These are phyloP conservation scores for Phaeoacremonium minimum DNA, from an alignment of 2,329 filamentous ascomycete species.

Conservation along the genomic window DNA sequence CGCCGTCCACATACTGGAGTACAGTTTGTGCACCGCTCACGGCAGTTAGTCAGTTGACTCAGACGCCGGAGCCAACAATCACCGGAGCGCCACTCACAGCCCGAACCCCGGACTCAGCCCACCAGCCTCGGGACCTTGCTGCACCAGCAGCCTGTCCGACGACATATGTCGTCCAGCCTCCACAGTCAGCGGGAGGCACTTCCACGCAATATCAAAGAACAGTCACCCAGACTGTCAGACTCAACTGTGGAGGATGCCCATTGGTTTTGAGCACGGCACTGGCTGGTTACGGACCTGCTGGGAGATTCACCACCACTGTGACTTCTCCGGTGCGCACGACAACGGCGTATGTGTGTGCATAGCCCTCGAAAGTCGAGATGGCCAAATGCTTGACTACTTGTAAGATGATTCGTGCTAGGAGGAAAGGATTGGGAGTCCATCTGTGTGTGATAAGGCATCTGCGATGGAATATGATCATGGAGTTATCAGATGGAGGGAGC, in stretches of 20 bases:
- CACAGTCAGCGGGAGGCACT: constrained; percentile 13
- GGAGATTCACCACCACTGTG: constrained; percentile 13
- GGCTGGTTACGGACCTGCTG: constrained; percentile 15
- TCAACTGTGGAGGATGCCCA: constrained; percentile 15
- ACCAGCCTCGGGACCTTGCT: no score
- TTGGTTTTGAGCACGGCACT: constrained; percentile 15
- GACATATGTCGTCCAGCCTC: constrained; percentile 13
- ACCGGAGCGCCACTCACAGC: no score
- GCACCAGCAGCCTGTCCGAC: constrained; percentile 16
- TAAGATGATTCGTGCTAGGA: no score
- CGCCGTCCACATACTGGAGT: constrained; percentile 18
- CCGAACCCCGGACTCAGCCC: no score
- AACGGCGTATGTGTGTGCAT: constrained; percentile 15
- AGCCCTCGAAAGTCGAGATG: no score
- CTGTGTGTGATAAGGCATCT: no score
- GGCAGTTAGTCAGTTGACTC: not conserved
- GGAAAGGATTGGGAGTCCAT: no score
- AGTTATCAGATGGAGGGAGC: no score
- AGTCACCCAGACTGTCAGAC: constrained; percentile 12
- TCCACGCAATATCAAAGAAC: constrained; percentile 12
- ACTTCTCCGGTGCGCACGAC: constrained; percentile 13
- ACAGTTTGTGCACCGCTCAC: constrained; percentile 19
- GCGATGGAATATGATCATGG: no score
- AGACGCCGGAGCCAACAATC: no score
- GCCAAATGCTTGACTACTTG: no score